Conservation (phyloP, 306 rosid species). For the Myrica gale region DNA sequence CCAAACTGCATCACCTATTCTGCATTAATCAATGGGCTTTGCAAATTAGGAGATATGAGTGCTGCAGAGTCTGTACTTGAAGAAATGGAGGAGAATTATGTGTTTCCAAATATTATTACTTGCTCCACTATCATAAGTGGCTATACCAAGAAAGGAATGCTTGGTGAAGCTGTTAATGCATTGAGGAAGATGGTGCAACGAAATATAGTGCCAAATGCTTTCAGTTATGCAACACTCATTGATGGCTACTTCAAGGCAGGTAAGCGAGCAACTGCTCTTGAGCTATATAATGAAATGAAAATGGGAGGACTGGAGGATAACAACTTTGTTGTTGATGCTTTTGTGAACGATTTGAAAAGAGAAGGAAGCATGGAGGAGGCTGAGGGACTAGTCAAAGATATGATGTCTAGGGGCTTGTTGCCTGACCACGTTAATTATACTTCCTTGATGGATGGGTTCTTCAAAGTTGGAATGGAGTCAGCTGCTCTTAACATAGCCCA, state of each 20-base stretch:
- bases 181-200: slow-evolving; percentile 54
- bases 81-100: slow-evolving; percentile 55
- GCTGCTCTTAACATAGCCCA: slow-evolving; percentile 62
- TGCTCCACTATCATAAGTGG: slow-evolving; percentile 79
- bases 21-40: slow-evolving; percentile 63
- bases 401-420: slow-evolving; percentile 56
- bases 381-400: slow-evolving; percentile 49
- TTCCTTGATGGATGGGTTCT: slow-evolving; percentile 75
- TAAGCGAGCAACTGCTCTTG: slow-evolving; percentile 55
- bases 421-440: slow-evolving; percentile 78
- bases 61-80: slow-evolving; percentile 51
- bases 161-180: slow-evolving; percentile 54
- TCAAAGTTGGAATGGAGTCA: slow-evolving; percentile 60
- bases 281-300: slow-evolving; percentile 68
- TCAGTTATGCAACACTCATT: slow-evolving; percentile 60
- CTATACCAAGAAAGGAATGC: slow-evolving; percentile 75
- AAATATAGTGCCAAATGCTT: slow-evolving; percentile 63
- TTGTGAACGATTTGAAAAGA: slow-evolving; percentile 73
- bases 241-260: slow-evolving; percentile 67
- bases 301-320: slow-evolving; percentile 59
- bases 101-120: slow-evolving; percentile 63
- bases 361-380: slow-evolving; percentile 65
- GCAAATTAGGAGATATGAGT: slow-evolving; percentile 68
- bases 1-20: slow-evolving; percentile 76
- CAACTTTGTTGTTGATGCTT: slow-evolving; percentile 60